Percentiles rank a stretch among this genome's conserved stretches.
phyloP scores from a whole-genome alignment of 352 stramenopile species.

The Poterioochromonas sp. region DNA sequence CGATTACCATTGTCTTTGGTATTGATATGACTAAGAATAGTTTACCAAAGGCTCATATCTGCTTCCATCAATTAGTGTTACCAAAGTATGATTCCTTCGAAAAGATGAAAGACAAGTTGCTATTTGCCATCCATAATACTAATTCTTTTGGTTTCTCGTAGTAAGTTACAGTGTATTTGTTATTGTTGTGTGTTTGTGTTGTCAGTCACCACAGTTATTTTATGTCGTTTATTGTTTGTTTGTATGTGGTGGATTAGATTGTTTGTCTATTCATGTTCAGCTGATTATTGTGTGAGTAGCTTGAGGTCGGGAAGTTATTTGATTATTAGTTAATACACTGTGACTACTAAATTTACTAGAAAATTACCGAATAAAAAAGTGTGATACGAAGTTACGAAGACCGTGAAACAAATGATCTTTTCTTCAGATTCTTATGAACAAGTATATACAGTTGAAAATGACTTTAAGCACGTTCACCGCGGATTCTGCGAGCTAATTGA shows the following conservation, averaged over 20 bases:
- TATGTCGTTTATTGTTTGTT: not conserved
- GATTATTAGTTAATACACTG: too few relatives aligned
- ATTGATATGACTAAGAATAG: not conserved
- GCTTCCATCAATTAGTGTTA: not conserved
- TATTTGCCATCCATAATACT: constrained; percentile 3
- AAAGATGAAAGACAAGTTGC: not conserved
- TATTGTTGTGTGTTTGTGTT: not conserved
- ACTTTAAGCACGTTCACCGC: constrained; percentile 57
- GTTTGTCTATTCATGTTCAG: too few relatives aligned
- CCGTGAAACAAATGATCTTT: too few relatives aligned
- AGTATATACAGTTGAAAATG: too few relatives aligned
- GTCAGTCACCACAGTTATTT: not conserved
- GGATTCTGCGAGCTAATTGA: constrained; percentile 79
- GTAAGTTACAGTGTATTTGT: too few relatives aligned
- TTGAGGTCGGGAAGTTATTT: too few relatives aligned
- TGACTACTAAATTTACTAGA: too few relatives aligned
- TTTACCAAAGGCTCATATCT: not conserved
- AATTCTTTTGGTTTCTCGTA: not conserved
- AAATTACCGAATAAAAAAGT: too few relatives aligned
- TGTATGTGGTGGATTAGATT: not conserved
- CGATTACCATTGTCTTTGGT: not conserved
- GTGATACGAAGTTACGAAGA: too few relatives aligned
- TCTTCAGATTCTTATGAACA: too few relatives aligned
- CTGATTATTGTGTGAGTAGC: too few relatives aligned
- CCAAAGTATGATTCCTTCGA: not conserved